Evolutionary conservation across 2,329 filamentous ascomycete species (phyloP).

Genomic region (Venturia aucupariae): DNA sequence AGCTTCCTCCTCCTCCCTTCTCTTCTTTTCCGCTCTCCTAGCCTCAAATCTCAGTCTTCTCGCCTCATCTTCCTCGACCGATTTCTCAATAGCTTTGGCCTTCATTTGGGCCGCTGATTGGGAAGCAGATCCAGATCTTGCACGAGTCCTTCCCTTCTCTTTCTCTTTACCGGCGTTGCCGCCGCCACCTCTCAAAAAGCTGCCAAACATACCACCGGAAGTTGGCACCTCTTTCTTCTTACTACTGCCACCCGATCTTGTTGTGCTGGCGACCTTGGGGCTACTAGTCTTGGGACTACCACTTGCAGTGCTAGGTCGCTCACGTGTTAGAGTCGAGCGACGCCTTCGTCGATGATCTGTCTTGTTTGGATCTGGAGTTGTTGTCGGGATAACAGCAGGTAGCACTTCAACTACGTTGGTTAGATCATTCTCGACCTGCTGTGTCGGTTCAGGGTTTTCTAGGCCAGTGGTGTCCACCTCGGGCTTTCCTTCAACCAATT

Average conservation of each 20-base stretch:
- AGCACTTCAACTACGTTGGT: background rate
- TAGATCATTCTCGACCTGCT: background rate
- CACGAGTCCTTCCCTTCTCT: background rate
- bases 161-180: background rate
- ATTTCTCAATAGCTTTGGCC: background rate
- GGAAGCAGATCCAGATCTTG: constrained; percentile 3
- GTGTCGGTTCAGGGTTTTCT: background rate
- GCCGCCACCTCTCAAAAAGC: constrained; percentile 6
- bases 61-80: constrained; percentile 2
- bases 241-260: background rate
- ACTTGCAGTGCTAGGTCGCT: background rate
- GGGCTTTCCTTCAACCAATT: background rate
- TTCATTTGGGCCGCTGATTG: background rate
- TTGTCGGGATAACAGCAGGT: background rate
- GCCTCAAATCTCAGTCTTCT: constrained; percentile 1
- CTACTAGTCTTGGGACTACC: background rate
- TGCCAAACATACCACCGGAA: background rate
- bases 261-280: background rate
- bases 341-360: background rate
- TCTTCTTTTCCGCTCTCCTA: background rate
- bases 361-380: constrained; percentile 4
- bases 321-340: background rate
- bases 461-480: no score
- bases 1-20: constrained; percentile 4
- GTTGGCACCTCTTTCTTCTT: background rate